Evolutionary conservation across 2,329 filamentous ascomycete species (phyloP), one percentile per base, ranked within the genome.

Genomic region (Colletotrichum sp.): DNA sequence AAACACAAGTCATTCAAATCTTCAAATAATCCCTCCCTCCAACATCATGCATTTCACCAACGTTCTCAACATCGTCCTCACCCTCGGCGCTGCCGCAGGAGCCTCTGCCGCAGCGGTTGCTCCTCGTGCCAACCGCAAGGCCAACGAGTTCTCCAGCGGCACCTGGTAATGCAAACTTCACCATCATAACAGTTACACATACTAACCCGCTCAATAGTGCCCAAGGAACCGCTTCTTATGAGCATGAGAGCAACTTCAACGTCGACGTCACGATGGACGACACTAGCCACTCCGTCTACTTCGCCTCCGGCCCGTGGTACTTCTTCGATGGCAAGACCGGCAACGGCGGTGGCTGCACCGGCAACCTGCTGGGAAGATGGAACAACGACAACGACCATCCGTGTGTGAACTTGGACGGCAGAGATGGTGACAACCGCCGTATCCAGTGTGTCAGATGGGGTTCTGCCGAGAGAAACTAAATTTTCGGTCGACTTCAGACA

Each of bases 231-330:
- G 69, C 69, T 13, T 71, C 69, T 4, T 71, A 71, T 5, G 57
- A 71, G 69, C 69, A 71, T 12, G 36, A 71, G 12, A 71, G 69
- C 69, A 71, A 71, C 69, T 71, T 71, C 69, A 71, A 71, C 36
- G 59, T 71, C 2, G 69, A 71, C 28, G 69, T 71, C 26, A 71
- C 69, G 3, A 71, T 71, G 69, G 69, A 71, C 15, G 69, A 71
- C 21, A 71, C 69, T 21, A 71, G 69, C 59, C 69, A 71, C 15
- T 71, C 69, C 36, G 59, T 71, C 69, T 71, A 71, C 69, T 71
- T 71, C 39, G 69, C 69, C 36, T 71, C 69, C 7, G 69, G 69
- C 32, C 69, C 69, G 36, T 71, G 69, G 69, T 71, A 64, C 10
- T 65, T 32, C 59, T 71, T 64, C 59, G 28, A 49, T 12, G 69